Evolutionary conservation across 2,329 filamentous ascomycete species (phyloP), one percentile per base, ranked within the genome.

Genomic region (Sporothrix luriei): DNA sequence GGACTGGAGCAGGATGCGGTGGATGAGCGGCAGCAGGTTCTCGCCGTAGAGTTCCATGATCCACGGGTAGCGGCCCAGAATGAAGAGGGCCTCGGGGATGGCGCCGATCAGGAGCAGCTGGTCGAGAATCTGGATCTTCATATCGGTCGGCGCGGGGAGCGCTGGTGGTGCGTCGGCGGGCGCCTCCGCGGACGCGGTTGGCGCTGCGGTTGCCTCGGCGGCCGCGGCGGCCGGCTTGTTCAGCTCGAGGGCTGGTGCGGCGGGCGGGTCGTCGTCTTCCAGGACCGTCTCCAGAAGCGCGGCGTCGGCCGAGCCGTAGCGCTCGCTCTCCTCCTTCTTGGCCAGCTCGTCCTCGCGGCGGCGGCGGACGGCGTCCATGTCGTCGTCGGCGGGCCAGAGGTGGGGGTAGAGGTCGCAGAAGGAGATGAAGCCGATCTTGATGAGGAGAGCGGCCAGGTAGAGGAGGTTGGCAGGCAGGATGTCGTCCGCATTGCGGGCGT

Each of bases 401-500:
- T 99, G 95, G 19, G 93, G 90, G 78, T 97, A 98, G 1, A 99
- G 83, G 76, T 99, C 95, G 67, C 88, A 86, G 7, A 99, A 82
- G 1, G 95, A 97, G 71, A 99, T 92, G 78, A 99, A 99, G 1
- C 95, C 96, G 73, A 97, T 92, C 80, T 99, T 99, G 80, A 99
- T 94, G 40, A 99, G 86, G 46, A 98, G 85, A 1, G 95, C 94
- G 0, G 94, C 91, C 21, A 99, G 86, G 74, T 95, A 97, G 40
- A 98, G 92, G 3, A 99, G 84, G 75, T 99, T 99, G 51, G 95
- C 92, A 0, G 95, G 95, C 2, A 98, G 84, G 2, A 89, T 84
- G 75, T 98, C 95, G 68, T 89, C 85, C 71, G 92, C 88, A 69
- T 65, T 68, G 49, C 94, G 88, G 48, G 91, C 89, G 38, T 89